These are phyloP conservation scores for Nitzschia sp. DNA, from an alignment of 108 stramenopile genomes.

Conservation along the genomic window DNA sequence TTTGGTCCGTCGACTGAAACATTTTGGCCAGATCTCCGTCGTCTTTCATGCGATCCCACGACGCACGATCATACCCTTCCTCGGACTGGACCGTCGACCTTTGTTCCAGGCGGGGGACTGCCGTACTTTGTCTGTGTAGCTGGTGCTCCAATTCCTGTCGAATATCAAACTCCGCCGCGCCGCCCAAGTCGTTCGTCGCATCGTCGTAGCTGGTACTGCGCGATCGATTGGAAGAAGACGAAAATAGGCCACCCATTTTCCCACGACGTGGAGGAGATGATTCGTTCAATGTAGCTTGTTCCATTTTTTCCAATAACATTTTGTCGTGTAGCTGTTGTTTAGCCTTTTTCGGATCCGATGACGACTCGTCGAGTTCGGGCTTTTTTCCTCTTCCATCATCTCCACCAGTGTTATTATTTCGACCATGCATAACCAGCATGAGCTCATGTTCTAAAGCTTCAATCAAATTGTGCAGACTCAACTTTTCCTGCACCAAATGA, in stretches of 20 bases:
- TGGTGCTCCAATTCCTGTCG: not conserved
- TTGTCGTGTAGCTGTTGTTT: not conserved
- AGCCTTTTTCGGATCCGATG: not conserved
- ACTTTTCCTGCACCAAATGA: conserved; percentile 4
- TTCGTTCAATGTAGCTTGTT: not conserved
- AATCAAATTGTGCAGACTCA: not conserved
- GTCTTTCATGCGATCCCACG: not conserved
- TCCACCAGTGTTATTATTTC: not conserved
- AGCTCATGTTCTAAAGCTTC: conserved; percentile 11
- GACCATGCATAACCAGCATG: not conserved
- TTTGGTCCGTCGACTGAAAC: not conserved
- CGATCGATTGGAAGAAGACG: not conserved
- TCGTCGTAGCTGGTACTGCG: not conserved
- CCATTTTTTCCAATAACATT: not conserved
- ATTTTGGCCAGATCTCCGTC: not conserved
- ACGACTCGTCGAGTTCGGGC: not conserved
- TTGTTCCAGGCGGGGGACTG: not conserved
- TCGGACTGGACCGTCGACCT: not conserved
- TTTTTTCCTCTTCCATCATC: not conserved
- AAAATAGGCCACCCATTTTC: not conserved
- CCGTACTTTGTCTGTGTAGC: not conserved
- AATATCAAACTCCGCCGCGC: not conserved
- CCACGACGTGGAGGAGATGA: not conserved
- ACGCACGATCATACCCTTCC: not conserved
- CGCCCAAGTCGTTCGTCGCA: not conserved